Base-by-base conservation (phyloP, 768 basidiomycete genomes). In the Rhizopogon vinicolor region DNA sequence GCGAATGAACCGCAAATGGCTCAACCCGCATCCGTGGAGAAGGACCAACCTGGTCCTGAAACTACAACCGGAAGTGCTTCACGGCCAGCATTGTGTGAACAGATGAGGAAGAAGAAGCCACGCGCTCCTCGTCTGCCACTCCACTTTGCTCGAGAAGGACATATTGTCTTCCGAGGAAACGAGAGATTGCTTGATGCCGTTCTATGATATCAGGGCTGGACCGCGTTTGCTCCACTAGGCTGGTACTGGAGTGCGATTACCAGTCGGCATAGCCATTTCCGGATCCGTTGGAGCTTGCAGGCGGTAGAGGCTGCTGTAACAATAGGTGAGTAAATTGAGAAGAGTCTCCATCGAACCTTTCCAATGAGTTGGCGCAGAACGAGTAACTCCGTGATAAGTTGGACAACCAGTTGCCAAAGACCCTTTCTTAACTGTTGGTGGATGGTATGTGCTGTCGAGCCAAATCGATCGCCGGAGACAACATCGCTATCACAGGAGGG, bases 81-180 rank as follows among this genome's bases (percentile, higher is more conserved):
- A 9, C 1, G 16, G 48, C 41, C 52, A n/a, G 25, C 42, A 35
- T 42, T 58, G 42, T 13, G 45, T 33, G 28, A 7, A 49, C 31
- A 18, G 16, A 37, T 13, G 33, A 56, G 60, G 41, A 64, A 48
- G 55, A 67, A 63, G 50, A 66, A 62, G 45, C 51, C 54, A 1
- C 65, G 65, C 3, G 44, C 51, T 6, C 64, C 78, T n/a, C 79
- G 79, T 7, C 60, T 69, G 7, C 78, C 79, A 0, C 88, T 86
- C 3, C 72, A 89, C 16, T 88, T 86, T 64, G 81, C 83, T 49
- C 78, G 79, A 29, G 75, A 81, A 49, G 88, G 87, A 0, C 89
- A 92, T 65, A 76, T 85, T 18, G 69, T 89, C 4, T 85, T 87
- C 62, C 70, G 83, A 46, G 89, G 90, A 29, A 82, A 82, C 60